Evolutionary conservation across 257 asterid genomes (phyloP), one percentile per base, ranked within the genome.

Genomic region (Nemophila menziesii): DNA sequence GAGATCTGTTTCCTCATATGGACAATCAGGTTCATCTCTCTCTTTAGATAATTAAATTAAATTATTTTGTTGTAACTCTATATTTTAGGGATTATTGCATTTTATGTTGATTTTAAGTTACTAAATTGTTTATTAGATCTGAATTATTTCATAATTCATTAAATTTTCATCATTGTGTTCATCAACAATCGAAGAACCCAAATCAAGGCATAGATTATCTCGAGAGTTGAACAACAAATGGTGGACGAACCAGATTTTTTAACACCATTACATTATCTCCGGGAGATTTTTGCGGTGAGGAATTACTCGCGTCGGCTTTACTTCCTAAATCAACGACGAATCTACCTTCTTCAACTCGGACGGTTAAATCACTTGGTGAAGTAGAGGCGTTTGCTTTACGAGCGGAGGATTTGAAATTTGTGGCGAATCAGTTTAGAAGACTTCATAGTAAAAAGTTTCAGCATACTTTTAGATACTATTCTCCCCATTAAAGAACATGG

Each of bases 1-100:
- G 60, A 65, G 67, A 67, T 22, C 49, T 67, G 56, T 82, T 73
- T 49, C 92, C 85, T n/a, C 69, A 75, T 48, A 55, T 71, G 66
- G 75, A 71, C 34, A 38, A 20, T 62, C 74, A 68, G 75, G 92
- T 75, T 10, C 10, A 23, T 8, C 20, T 5, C 38, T 51, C 16
- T n/a, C n/a, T n/a, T n/a, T n/a, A n/a, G n/a, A n/a, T n/a, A n/a
- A n/a, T n/a, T n/a, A n/a, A n/a, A n/a, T n/a, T n/a, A n/a, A n/a
- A n/a, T n/a, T n/a, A n/a, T n/a, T n/a, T n/a, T n/a, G n/a, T n/a
- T n/a, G n/a, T n/a, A n/a, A n/a, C n/a, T n/a, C n/a, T n/a, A 4
- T 10, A 26, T 5, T 26, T 26, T n/a, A 10, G 33, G 33, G 33
- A 4, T 26, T 26, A 10, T 4, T 5, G 10, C 6, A 5, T 26